These are phyloP conservation scores for Aureobasidium sp. DNA, from an alignment of 2,329 filamentous ascomycete genomes.

Conservation along the genomic window DNA sequence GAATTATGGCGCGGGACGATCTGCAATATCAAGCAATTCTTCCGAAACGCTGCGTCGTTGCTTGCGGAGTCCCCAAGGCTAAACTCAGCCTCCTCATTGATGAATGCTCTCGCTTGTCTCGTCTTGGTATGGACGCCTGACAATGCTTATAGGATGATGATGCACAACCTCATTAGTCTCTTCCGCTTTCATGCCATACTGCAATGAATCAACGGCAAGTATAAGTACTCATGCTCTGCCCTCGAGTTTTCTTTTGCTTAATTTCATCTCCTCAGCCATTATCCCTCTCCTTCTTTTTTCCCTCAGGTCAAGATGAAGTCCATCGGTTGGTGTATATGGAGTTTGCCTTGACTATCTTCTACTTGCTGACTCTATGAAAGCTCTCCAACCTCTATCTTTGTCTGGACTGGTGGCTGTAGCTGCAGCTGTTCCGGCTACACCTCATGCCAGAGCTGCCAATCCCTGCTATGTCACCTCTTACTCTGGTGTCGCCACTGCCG, in stretches of 20 bases:
- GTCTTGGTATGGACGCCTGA: background rate
- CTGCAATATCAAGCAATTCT: slow-evolving; percentile 9
- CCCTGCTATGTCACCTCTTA: slow-evolving; percentile 7
- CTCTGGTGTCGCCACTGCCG: slow-evolving; percentile 20
- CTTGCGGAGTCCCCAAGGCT: background rate
- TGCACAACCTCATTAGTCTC: background rate
- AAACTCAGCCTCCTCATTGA: background rate
- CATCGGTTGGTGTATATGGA: background rate
- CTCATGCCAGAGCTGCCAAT: background rate
- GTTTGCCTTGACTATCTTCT: too few species aligned
- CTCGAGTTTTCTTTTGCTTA: background rate
- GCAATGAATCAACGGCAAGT: background rate
- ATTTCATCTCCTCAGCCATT: background rate
- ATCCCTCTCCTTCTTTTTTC: background rate
- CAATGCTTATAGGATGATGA: background rate
- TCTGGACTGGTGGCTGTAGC: background rate
- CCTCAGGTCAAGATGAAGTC: background rate
- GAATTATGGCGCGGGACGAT: background rate
- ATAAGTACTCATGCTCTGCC: background rate
- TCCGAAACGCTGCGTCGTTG: slow-evolving; percentile 6
- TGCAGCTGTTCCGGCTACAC: background rate
- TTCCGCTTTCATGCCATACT: background rate
- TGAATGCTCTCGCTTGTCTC: background rate
- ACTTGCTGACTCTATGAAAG: background rate
- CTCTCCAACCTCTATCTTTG: background rate